phyloP scores from a whole-genome alignment of 1,284 basidiomycete genomes.

The Cryptococcus sp. region DNA sequence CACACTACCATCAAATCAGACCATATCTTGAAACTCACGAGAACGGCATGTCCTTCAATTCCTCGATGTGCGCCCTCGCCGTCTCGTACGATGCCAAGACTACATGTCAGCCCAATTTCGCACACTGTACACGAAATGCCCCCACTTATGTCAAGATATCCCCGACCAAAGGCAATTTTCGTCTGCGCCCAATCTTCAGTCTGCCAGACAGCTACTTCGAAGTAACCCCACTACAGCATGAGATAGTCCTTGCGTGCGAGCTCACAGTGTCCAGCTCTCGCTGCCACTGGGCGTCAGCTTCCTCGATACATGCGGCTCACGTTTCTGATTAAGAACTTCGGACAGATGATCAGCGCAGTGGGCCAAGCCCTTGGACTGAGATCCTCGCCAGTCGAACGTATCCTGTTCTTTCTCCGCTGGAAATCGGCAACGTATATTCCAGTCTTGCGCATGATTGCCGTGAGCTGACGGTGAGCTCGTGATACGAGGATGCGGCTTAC shows the following conservation, averaged over 20 bases:
- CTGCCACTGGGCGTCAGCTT: slow-evolving; percentile 42
- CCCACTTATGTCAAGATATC: slow-evolving; percentile 41
- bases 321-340: slow-evolving; percentile 46
- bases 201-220: slow-evolving; percentile 35
- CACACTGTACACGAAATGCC: too few species aligned
- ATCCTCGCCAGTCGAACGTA: slow-evolving; percentile 6
- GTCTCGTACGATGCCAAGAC: slow-evolving; percentile 38
- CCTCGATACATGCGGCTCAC: slow-evolving; percentile 26
- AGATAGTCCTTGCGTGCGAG: background rate
- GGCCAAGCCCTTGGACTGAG: slow-evolving; percentile 36
- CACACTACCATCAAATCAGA: slow-evolving; percentile 12
- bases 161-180: slow-evolving; percentile 17
- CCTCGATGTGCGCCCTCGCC: slow-evolving; percentile 19
- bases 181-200: slow-evolving; percentile 12
- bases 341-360: slow-evolving; percentile 43
- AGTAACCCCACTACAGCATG: slow-evolving; percentile 38
- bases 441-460: slow-evolving; percentile 51
- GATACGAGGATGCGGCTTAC: slow-evolving; percentile 13
- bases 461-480: slow-evolving; percentile 30
- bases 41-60: slow-evolving; percentile 31
- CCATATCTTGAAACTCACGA: slow-evolving; percentile 25
- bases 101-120: slow-evolving; percentile 8
- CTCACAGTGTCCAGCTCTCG: slow-evolving; percentile 48
- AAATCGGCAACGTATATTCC: slow-evolving; percentile 36
- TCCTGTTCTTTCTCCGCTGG: slow-evolving; percentile 30